These are phyloP conservation scores for Globisporangium nunn DNA, from an alignment of 352 stramenopile species.

Conservation along the genomic window DNA sequence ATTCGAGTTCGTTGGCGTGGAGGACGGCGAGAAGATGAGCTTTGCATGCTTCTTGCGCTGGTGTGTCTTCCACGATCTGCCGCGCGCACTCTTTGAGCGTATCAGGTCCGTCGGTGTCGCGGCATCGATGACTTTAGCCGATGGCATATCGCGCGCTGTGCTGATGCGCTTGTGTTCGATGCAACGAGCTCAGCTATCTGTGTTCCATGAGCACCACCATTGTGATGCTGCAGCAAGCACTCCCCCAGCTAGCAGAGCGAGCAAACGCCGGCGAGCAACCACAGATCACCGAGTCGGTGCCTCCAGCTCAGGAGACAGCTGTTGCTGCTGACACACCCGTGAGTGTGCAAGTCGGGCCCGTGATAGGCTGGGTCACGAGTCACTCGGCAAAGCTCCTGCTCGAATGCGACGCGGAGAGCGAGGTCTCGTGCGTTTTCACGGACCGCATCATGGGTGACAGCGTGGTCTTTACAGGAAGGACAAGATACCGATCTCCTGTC, in stretches of 20 bases:
- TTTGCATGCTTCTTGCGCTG: slow-evolving; percentile 55
- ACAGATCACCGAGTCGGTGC: background rate
- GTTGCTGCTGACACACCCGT: background rate
- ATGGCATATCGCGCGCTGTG: background rate
- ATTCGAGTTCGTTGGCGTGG: slow-evolving; percentile 53
- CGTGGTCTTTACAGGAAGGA: slow-evolving; percentile 3
- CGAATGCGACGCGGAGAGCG: slow-evolving; percentile 28
- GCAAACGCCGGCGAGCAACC: background rate
- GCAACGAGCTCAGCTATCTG: slow-evolving; percentile 23
- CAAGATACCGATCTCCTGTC: slow-evolving; percentile 14
- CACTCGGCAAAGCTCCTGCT: slow-evolving; percentile 27
- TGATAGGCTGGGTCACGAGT: slow-evolving; percentile 32
- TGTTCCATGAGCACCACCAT: slow-evolving; percentile 31
- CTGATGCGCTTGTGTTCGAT: background rate
- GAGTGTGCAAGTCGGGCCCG: slow-evolving; percentile 25
- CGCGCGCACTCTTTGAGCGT: slow-evolving; percentile 41
- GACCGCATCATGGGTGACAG: slow-evolving; percentile 26
- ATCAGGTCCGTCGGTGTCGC: slow-evolving; percentile 23
- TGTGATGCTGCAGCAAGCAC: slow-evolving; percentile 21
- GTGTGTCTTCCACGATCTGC: slow-evolving; percentile 58
- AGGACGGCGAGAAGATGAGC: slow-evolving; percentile 66
- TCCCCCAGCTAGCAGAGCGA: slow-evolving; percentile 15
- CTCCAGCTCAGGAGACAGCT: background rate
- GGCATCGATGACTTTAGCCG: background rate
- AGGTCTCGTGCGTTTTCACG: slow-evolving; percentile 27